Conservation (phyloP, 225 moss, liverwort and hornwort genomes). For the Straminergon stramineum region DNA sequence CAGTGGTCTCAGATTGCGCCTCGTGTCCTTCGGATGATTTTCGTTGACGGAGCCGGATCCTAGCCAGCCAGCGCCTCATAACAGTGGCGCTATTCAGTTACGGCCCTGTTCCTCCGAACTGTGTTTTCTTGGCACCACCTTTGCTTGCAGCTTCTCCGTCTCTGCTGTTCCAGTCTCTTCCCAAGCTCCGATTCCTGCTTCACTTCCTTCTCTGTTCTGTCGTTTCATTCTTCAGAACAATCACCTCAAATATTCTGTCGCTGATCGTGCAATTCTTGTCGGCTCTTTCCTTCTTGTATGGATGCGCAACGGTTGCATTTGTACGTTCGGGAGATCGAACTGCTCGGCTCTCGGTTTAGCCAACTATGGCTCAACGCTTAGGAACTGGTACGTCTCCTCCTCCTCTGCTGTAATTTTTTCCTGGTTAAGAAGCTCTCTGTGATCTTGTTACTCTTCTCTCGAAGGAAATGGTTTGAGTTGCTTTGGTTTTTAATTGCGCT, state of each 20-base stretch:
- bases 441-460: not conserved
- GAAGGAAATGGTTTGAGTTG: not conserved
- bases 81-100: not conserved
- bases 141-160: not conserved
- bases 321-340: not conserved
- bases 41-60: not conserved
- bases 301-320: not conserved
- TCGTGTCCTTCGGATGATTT: not conserved
- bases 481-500: not conserved
- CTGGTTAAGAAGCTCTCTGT: not conserved
- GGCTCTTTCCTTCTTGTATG: not conserved
- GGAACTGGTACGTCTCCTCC: not conserved
- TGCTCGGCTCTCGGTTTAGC: not conserved
- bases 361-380: not conserved
- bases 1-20: not conserved
- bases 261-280: not conserved
- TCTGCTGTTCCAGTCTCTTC: not conserved
- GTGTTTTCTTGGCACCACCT: slow-evolving; percentile 11
- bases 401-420: not conserved
- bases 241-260: not conserved
- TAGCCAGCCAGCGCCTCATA: not conserved
- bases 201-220: not conserved
- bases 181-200: not conserved
- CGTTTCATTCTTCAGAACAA: not conserved
- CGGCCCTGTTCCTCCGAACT: not conserved